These are phyloP conservation scores for Talaromyces rugulosus DNA, from an alignment of 2,329 filamentous ascomycete genomes.

Conservation along the genomic window DNA sequence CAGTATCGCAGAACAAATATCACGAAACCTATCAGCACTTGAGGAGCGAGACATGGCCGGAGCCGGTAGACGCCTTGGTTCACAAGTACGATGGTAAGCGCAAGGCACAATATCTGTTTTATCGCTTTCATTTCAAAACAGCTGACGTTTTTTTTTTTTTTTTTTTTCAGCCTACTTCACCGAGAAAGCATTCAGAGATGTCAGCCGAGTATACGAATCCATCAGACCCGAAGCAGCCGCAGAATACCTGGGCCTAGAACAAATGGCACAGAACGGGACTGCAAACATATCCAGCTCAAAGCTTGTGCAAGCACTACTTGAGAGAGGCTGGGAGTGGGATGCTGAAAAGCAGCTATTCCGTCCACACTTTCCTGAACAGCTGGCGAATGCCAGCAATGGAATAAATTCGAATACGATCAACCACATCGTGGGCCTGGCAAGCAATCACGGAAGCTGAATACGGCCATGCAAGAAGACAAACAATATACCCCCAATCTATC, in stretches of 20 bases:
- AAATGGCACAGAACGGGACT: conserved; percentile 7
- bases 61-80: conserved; percentile 26
- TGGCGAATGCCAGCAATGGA: conserved; percentile 14
- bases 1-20: conserved; percentile 36
- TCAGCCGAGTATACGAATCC: conserved; percentile 37
- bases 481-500: background rate
- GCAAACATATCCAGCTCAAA: conserved; percentile 15
- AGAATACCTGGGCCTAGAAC: conserved; percentile 33
- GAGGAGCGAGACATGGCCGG: conserved; percentile 31
- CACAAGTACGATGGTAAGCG: conserved; percentile 33
- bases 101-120: background rate
- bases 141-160: background rate
- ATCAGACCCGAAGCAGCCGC: conserved; percentile 34
- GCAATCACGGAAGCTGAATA: conserved; percentile 23
- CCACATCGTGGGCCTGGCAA: conserved; percentile 30
- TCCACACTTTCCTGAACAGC: conserved; percentile 22
- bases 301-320: conserved; percentile 29
- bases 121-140: background rate
- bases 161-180: conserved; percentile 30
- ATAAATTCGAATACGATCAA: conserved; percentile 24
- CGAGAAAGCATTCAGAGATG: conserved; percentile 33
- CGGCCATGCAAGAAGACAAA: background rate
- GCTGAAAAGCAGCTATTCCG: conserved; percentile 27
- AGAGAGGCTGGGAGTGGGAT: conserved; percentile 38
- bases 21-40: conserved; percentile 32